These are phyloP conservation scores for Furcasterigmium sp. DNA, from an alignment of 2,329 filamentous ascomycete genomes.

Conservation along the genomic window DNA sequence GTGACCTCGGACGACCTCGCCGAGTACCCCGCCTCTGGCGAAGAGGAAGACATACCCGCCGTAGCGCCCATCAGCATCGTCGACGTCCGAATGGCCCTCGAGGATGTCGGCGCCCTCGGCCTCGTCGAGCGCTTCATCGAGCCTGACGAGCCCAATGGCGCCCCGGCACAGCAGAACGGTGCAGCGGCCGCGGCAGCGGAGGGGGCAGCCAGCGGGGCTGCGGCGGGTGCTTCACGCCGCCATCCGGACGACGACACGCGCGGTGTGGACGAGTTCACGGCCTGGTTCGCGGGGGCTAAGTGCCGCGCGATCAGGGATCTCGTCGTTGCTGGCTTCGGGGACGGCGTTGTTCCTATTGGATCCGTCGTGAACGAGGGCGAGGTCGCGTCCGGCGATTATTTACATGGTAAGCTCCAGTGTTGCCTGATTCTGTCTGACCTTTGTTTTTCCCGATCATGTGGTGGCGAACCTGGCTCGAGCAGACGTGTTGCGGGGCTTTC, in stretches of 20 bases:
- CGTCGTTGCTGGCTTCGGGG: slow-evolving; percentile 2
- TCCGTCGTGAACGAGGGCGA: slow-evolving; percentile 69
- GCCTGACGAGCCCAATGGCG: slow-evolving; percentile 50
- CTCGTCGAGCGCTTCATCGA: slow-evolving; percentile 64
- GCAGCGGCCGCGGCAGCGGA: background rate
- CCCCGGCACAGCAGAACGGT: background rate
- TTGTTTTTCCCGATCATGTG: slow-evolving; percentile 7
- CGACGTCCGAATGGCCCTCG: slow-evolving; percentile 80
- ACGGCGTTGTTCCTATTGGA: slow-evolving; percentile 1
- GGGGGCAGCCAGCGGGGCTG: background rate
- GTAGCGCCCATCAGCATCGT: slow-evolving; percentile 43
- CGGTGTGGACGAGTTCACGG: slow-evolving; percentile 72
- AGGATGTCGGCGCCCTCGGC: slow-evolving; percentile 70
- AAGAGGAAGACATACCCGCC: background rate
- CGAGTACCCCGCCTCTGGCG: slow-evolving; percentile 7
- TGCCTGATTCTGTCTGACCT: background rate
- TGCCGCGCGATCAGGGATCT: slow-evolving; percentile 73
- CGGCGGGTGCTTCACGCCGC: too few relatives aligned
- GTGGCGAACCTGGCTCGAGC: too few relatives aligned
- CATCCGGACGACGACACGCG: slow-evolving; percentile 49
- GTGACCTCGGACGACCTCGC: slow-evolving; percentile 42
- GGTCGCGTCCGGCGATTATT: slow-evolving; percentile 62
- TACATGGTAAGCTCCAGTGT: slow-evolving; percentile 47
- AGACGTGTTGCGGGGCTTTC: too few relatives aligned
- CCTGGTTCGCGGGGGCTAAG: slow-evolving; percentile 69